A percentile compares a stretch with the other conserved stretches of the same genome.
Conservation (phyloP, 306 rosid genomes). For the Casuarina cunninghamiana region DNA sequence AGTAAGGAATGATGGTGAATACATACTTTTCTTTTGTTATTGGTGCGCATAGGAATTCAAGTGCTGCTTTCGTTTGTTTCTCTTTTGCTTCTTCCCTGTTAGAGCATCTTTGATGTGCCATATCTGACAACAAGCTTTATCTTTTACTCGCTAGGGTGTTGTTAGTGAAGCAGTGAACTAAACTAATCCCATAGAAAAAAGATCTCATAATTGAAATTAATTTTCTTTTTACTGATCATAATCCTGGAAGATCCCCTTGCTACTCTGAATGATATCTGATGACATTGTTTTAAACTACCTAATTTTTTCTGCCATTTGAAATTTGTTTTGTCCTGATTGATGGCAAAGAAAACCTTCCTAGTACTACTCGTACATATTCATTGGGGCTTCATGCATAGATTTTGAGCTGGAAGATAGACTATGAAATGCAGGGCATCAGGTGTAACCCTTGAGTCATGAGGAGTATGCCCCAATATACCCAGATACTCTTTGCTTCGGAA, state of each 20-base stretch:
- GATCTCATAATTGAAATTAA: too few species aligned
- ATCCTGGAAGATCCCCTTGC: too few species aligned
- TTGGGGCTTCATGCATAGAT: neutral
- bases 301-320: neutral
- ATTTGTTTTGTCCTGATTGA: neutral
- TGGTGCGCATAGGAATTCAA: neutral
- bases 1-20: neutral
- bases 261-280: too few species aligned
- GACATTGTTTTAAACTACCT: neutral
- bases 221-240: too few species aligned
- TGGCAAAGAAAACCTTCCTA: neutral
- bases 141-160: neutral
- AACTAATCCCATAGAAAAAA: neutral
- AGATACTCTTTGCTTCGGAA: neutral
- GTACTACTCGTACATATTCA: neutral
- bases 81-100: neutral
- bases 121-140: neutral
- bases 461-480: neutral
- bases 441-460: neutral
- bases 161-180: neutral
- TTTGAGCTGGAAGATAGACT: neutral
- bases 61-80: neutral
- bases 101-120: neutral
- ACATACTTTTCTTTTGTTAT: too few species aligned
- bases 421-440: neutral